Conservation (phyloP, 225 moss, liverwort and hornwort genomes). For the Pleurozium schreberi region DNA sequence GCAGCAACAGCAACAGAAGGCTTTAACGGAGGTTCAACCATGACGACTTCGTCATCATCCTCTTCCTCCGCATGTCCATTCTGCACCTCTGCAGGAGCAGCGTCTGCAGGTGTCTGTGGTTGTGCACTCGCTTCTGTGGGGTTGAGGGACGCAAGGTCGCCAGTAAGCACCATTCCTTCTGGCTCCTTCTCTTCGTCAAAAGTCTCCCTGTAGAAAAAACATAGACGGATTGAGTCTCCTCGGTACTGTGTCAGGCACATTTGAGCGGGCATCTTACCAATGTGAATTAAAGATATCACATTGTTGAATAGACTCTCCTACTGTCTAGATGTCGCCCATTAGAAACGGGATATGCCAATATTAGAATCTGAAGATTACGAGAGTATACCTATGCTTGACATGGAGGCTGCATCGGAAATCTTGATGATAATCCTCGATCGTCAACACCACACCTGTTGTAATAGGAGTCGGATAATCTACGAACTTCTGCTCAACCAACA, state of each 20-base stretch:
- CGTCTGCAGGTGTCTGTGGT: not conserved
- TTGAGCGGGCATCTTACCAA: not conserved
- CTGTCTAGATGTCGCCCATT: not conserved
- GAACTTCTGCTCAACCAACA: slow-evolving; percentile 48
- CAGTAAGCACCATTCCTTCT: slow-evolving; percentile 48
- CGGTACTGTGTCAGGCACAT: not conserved
- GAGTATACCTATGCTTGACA: slow-evolving; percentile 72
- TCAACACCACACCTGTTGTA: slow-evolving; percentile 58
- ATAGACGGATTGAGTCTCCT: not conserved
- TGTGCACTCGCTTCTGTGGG: slow-evolving; percentile 6
- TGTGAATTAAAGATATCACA: not conserved
- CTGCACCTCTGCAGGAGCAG: slow-evolving; percentile 9
- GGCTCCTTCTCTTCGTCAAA: slow-evolving; percentile 76
- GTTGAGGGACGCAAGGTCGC: slow-evolving; percentile 28
- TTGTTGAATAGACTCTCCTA: not conserved
- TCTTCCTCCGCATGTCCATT: slow-evolving; percentile 34
- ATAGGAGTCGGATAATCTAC: slow-evolving; percentile 69
- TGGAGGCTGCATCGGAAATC: slow-evolving; percentile 89
- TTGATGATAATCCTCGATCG: slow-evolving; percentile 87
- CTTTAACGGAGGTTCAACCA: slow-evolving; percentile 43
- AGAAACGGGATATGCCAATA: not conserved
- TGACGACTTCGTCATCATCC: slow-evolving; percentile 60
- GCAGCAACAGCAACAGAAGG: slow-evolving; percentile 13
- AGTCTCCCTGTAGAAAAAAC: slow-evolving; percentile 37
- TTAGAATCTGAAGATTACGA: not conserved